phyloP scores from a whole-genome alignment of 305 asterid species.

The Solanum aculeatissimum region DNA sequence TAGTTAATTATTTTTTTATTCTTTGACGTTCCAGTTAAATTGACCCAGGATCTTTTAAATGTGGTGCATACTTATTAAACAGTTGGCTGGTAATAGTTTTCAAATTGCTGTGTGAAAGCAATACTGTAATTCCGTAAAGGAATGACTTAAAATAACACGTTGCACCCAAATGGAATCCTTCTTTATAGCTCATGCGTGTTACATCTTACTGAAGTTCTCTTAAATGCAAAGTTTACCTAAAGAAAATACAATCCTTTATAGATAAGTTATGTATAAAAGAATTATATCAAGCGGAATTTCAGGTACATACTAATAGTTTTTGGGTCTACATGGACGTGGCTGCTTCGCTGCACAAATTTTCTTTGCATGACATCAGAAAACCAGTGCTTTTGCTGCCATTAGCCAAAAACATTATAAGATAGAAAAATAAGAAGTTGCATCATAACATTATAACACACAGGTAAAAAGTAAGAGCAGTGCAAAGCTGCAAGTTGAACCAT shows the following conservation, averaged over 20 bases:
- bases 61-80: background rate
- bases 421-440: background rate
- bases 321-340: background rate
- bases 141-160: background rate
- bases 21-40: background rate
- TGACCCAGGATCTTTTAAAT: background rate
- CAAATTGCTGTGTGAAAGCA: background rate
- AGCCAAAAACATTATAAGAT: background rate
- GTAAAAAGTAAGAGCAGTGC: background rate
- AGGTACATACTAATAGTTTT: background rate
- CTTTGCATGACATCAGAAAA: background rate
- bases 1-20: background rate
- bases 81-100: background rate
- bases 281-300: background rate
- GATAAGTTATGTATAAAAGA: background rate
- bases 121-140: background rate
- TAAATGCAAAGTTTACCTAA: background rate
- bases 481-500: background rate
- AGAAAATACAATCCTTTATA: background rate
- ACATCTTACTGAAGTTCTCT: background rate
- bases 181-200: background rate
- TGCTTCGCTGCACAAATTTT: background rate
- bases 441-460: background rate
- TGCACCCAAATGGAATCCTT: background rate
- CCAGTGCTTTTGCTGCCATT: background rate